A percentile compares a stretch with the other conserved stretches of the same genome.
Conservation (phyloP, 1,284 basidiomycete genomes). For the Fomitiporia mediterranea region DNA sequence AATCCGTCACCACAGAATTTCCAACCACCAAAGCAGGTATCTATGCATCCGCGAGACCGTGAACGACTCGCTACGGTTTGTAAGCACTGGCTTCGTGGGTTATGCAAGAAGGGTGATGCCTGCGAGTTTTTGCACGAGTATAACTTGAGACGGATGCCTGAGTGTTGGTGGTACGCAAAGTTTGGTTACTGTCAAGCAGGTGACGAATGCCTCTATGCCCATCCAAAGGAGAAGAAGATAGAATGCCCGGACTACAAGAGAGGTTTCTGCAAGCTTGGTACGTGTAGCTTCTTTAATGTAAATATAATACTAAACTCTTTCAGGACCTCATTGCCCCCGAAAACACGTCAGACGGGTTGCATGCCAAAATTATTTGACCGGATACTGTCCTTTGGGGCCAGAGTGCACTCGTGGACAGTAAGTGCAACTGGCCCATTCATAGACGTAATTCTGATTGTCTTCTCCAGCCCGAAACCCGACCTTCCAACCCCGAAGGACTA, state of each 20-base stretch:
- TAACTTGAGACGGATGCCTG: constrained; percentile 97
- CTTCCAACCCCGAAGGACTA: constrained; percentile 74
- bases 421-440: too few species aligned
- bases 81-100: constrained; percentile 97
- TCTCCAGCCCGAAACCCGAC: constrained; percentile 64
- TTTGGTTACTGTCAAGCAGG: constrained; percentile 98
- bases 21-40: constrained; percentile 75
- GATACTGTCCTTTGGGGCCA: constrained; percentile 93
- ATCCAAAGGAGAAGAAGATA: constrained; percentile 90
- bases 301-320: constrained; percentile 2
- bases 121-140: constrained; percentile 99
- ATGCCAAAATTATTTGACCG: constrained; percentile 89
- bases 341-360: constrained; percentile 91
- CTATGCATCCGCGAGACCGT: constrained; percentile 77
- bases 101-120: constrained; percentile 97
- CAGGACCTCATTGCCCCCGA: constrained; percentile 85
- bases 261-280: constrained; percentile 92
- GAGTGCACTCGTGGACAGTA: constrained; percentile 92
- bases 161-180: constrained; percentile 98
- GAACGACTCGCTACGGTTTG: constrained; percentile 93
- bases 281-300: constrained; percentile 24
- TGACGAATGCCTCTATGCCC: constrained; percentile 97
- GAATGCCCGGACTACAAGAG: constrained; percentile 96
- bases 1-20: constrained; percentile 84
- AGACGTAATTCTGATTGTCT: too few species aligned